phyloP scores from a whole-genome alignment of 176 grass and related monocot species.

The Pontederia paniculata region DNA sequence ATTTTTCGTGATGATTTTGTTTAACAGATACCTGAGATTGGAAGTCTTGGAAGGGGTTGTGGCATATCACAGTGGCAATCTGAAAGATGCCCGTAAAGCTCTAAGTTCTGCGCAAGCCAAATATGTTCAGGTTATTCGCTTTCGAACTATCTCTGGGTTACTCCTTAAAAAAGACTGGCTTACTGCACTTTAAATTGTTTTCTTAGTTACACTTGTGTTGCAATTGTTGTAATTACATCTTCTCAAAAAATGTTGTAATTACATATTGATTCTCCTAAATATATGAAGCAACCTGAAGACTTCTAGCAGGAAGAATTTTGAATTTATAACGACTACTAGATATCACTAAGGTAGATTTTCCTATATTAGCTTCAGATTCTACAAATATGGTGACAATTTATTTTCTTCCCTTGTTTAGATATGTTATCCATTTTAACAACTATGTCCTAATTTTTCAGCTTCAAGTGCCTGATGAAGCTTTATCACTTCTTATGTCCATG shows the following conservation, averaged over 20 bases:
- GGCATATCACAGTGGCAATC: slow-evolving; percentile 72
- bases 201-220: no score
- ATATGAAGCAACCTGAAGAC: no score
- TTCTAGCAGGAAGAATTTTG: no score
- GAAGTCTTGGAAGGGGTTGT: slow-evolving; percentile 98
- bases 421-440: not conserved
- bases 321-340: no score
- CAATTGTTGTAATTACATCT: no score
- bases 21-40: slow-evolving; percentile 74
- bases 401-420: not conserved
- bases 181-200: not conserved
- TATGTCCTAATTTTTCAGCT: slow-evolving; percentile 35
- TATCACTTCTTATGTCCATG: slow-evolving; percentile 74
- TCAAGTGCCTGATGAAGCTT: slow-evolving; percentile 95
- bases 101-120: slow-evolving; percentile 72
- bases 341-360: not conserved
- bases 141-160: not conserved
- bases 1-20: slow-evolving; percentile 3
- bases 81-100: slow-evolving; percentile 44
- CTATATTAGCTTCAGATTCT: not conserved
- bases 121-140: slow-evolving; percentile 58
- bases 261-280: no score
- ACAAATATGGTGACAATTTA: not conserved
- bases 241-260: no score
- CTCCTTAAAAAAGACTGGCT: no score